Conservation (phyloP, 2,329 filamentous ascomycete species). For the Xylaria sp. region DNA sequence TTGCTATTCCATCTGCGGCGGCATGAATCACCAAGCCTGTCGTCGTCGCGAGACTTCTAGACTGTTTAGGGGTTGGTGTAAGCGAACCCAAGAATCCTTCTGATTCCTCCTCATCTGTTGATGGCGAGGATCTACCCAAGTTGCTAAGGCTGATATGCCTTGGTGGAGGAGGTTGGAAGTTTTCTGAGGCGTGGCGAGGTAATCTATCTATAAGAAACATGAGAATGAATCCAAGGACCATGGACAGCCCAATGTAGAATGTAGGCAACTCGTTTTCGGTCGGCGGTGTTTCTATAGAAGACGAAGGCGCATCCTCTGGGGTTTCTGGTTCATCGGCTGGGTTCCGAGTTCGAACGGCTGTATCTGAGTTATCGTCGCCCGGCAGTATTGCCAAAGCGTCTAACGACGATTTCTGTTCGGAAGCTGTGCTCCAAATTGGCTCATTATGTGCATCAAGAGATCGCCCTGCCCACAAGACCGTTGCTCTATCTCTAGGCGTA, state of each 20-base stretch:
- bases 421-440: conserved; percentile 12
- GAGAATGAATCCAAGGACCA: conserved; percentile 88
- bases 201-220: conserved; percentile 97
- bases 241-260: conserved; percentile 84
- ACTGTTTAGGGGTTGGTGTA: conserved; percentile 66
- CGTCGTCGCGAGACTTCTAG: conserved; percentile 81
- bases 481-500: conserved; percentile 28
- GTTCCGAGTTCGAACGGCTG: conserved; percentile 37
- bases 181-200: conserved; percentile 75
- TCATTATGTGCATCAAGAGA: conserved; percentile 7
- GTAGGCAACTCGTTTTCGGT: conserved; percentile 65
- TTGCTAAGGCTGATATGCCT: conserved; percentile 91
- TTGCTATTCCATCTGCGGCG: conserved; percentile 91
- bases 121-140: conserved; percentile 65
- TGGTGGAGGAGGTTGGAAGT: conserved; percentile 71
- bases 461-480: conserved; percentile 38
- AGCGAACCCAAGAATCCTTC: conserved; percentile 69
- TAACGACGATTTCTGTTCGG: conserved; percentile 3
- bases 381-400: conserved; percentile 10
- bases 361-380: conserved; percentile 6
- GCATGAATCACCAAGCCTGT: conserved; percentile 96
- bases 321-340: conserved; percentile 38
- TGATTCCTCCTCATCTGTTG: conserved; percentile 64
- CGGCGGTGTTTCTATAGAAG: conserved; percentile 43
- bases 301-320: conserved; percentile 29